A percentile compares a stretch with the other conserved stretches of the same genome.
Evolutionary conservation across 169 alveolate genomes (phyloP).

Genomic region (Babesia ovata): DNA sequence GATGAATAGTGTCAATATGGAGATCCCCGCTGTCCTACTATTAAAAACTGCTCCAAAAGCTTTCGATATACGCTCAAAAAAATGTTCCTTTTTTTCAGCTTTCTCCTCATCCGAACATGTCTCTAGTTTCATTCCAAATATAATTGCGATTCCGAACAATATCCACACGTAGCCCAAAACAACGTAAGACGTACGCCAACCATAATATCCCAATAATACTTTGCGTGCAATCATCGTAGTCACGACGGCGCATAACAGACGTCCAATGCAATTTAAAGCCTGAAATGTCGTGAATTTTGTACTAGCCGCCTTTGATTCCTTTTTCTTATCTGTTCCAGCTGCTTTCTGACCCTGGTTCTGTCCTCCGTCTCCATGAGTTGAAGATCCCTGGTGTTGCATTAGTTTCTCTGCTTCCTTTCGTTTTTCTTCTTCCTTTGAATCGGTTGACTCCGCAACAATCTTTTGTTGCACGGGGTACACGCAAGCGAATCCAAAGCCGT

Average conservation of each 20-base stretch:
- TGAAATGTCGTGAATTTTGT: not conserved
- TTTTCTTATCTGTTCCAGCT: too few relatives aligned
- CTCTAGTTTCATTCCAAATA: not conserved
- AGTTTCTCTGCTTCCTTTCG: too few relatives aligned
- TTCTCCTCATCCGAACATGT: not conserved
- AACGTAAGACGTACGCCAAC: constrained; percentile 49
- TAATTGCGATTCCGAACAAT: not conserved
- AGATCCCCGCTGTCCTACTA: not conserved
- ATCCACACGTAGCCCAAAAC: constrained; percentile 36
- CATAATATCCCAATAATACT: constrained; percentile 5
- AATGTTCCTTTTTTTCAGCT: not conserved
- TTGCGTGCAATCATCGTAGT: constrained; percentile 22
- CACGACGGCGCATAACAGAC: constrained; percentile 31
- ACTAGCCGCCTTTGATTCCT: not conserved
- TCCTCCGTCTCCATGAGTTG: too few relatives aligned
- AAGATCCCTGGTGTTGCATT: too few relatives aligned
- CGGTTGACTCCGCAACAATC: constrained; percentile 17
- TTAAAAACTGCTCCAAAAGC: not conserved
- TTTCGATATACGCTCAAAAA: not conserved
- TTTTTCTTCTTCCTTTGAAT: too few relatives aligned
- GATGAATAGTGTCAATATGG: constrained; percentile 61
- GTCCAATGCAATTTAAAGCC: constrained; percentile 38
- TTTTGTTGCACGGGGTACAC: constrained; percentile 37
- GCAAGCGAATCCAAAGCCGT: constrained; percentile 54
- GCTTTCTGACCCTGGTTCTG: too few relatives aligned